phyloP scores from a whole-genome alignment of 352 stramenopile genomes.

The Globisporangium lucens region DNA sequence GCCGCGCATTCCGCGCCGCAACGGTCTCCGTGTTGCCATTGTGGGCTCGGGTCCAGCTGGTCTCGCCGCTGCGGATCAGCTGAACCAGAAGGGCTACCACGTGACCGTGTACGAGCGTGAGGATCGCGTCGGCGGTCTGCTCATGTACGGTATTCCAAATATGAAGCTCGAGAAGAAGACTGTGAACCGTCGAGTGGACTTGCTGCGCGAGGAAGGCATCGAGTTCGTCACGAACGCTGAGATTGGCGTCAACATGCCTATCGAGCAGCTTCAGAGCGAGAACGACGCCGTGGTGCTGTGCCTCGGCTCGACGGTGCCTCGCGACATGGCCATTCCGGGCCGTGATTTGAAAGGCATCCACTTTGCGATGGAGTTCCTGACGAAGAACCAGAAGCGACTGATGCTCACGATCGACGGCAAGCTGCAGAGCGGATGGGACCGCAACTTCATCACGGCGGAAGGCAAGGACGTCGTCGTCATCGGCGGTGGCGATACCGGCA shows the following conservation, averaged over 20 bases:
- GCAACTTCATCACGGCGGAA: slow-evolving; percentile 94
- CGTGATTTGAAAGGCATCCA: slow-evolving; percentile 94
- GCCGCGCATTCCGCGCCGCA: slow-evolving; percentile 90
- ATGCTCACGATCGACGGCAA: slow-evolving; percentile 94
- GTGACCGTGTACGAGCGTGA: slow-evolving; percentile 97
- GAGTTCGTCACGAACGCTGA: slow-evolving; percentile 96
- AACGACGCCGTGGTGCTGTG: slow-evolving; percentile 94
- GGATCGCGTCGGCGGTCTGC: slow-evolving; percentile 93
- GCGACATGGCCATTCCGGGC: slow-evolving; percentile 88
- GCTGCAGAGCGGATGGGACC: slow-evolving; percentile 94
- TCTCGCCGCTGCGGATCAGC: slow-evolving; percentile 93
- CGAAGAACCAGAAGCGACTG: slow-evolving; percentile 97
- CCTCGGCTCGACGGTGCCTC: slow-evolving; percentile 93
- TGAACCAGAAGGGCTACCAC: slow-evolving; percentile 98
- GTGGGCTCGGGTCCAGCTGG: slow-evolving; percentile 92
- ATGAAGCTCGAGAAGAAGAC: slow-evolving; percentile 99
- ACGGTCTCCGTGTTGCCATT: slow-evolving; percentile 94
- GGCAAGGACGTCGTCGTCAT: slow-evolving; percentile 98
- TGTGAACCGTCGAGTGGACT: slow-evolving; percentile 92
- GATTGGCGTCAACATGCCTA: slow-evolving; percentile 87
- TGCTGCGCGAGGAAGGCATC: slow-evolving; percentile 95
- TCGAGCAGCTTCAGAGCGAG: slow-evolving; percentile 57
- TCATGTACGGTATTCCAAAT: slow-evolving; percentile 99
- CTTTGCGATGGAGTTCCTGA: slow-evolving; percentile 97
- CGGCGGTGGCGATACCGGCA: slow-evolving; percentile 95